phyloP scores from a whole-genome alignment of 306 rosid species.

The Fagus sylvatica region DNA sequence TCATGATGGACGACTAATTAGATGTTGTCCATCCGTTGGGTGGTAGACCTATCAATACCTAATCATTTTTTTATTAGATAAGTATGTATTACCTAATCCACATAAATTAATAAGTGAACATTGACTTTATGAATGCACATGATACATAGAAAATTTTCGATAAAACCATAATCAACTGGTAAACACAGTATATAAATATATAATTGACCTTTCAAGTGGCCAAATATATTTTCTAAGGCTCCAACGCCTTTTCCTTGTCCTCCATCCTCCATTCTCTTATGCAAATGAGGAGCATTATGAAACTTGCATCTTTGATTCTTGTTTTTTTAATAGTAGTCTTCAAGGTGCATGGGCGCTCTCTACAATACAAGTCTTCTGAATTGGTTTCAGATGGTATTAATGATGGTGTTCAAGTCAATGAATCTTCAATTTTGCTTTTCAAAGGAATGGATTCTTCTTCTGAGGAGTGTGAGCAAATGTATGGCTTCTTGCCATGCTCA shows the following conservation, averaged over 20 bases:
- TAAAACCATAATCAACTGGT: background rate
- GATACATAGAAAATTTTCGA: background rate
- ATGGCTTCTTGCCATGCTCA: conserved; percentile 64
- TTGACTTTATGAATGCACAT: background rate
- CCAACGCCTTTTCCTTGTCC: background rate
- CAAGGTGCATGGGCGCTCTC: background rate
- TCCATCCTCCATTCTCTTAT: background rate
- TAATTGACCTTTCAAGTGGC: background rate
- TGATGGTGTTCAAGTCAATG: background rate
- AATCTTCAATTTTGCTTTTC: conserved; percentile 19
- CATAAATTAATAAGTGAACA: too few species aligned
- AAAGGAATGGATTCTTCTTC: conserved; percentile 16
- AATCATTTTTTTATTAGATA: too few species aligned
- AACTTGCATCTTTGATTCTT: background rate
- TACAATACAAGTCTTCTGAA: background rate
- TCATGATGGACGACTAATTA: too few species aligned
- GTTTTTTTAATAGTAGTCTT: background rate
- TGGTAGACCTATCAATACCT: too few species aligned
- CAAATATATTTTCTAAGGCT: background rate
- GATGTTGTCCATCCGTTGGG: too few species aligned
- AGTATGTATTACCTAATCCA: too few species aligned
- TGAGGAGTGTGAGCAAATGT: conserved; percentile 47
- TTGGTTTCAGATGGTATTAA: conserved; percentile 37
- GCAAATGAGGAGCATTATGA: background rate
- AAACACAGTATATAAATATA: background rate